Conservation (phyloP, 176 grass and related monocot species). For the Triticum monococcum region DNA sequence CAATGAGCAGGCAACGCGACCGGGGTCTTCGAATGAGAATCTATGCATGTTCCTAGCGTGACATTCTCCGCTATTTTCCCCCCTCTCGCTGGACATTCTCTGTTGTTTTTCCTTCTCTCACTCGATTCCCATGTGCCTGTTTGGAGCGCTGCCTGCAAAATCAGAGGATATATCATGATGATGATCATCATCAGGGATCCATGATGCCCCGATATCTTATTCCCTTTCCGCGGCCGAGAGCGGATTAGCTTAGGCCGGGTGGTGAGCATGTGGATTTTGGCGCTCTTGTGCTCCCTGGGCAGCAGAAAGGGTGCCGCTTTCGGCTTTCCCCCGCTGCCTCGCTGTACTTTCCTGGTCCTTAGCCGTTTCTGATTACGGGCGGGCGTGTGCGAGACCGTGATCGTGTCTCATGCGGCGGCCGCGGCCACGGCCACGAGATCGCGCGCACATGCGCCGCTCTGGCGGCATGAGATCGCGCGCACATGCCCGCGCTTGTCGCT, state of each 20-base stretch:
- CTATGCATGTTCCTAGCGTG: constrained; percentile 9
- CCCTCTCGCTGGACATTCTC: not conserved
- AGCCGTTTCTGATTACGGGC: not conserved
- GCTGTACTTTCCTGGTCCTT: not conserved
- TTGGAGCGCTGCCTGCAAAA: not conserved
- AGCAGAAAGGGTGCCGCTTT: not conserved
- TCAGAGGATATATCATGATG: not conserved
- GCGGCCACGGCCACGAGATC: not conserved
- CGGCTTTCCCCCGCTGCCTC: not conserved
- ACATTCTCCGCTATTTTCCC: constrained; percentile 2
- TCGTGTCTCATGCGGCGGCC: not conserved
- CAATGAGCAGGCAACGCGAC: not conserved
- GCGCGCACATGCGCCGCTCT: not conserved
- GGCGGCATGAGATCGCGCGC: not conserved
- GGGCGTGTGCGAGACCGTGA: not conserved
- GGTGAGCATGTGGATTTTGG: not conserved
- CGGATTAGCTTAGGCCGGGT: not conserved
- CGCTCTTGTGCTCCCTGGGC: not conserved
- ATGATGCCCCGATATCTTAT: not conserved
- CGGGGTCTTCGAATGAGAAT: constrained; percentile 1
- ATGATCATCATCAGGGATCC: not conserved
- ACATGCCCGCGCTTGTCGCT: not conserved
- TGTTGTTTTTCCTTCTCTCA: not conserved
- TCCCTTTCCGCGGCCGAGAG: not conserved
- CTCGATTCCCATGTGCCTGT: constrained; percentile 15